Evolutionary conservation across 1,139 yeast species (phyloP), one percentile per base, ranked within the genome.

Genomic region (Debaryomycetaceae sp.): DNA sequence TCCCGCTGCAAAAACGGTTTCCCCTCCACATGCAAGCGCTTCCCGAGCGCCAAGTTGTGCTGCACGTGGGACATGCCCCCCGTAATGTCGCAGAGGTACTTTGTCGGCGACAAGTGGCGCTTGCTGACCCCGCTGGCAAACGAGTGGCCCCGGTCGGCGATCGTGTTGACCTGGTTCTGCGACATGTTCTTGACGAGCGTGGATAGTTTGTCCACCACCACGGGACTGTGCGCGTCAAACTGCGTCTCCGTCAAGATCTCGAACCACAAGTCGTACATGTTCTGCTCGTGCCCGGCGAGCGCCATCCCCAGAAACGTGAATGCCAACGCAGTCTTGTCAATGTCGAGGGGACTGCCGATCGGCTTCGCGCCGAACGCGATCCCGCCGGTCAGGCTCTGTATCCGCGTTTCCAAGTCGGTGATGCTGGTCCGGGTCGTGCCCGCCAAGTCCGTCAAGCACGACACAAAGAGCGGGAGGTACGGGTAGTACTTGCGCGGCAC

Each of bases 101-200:
- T 74, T 13, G 75, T 63, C 1, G 72, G 58, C 1, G 85, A 72
- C 10, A 85, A 56, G 23, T 73, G 68, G 1, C 95, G 69, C 24
- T 72, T 62, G 4, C 94, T 77, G 40, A 61, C 73, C 4, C 76
- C 65, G 39, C 76, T 68, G 2, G 97, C 95, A 53, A 68, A 87
- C 2, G 79, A 63, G 47, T 90, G 97, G 1, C 99, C 99, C 29
- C 80, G 63, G 36, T 87, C 93, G 5, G 95, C 90, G 30, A 86
- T 70, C 8, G 68, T 62, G 42, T 86, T 77, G 40, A 86, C 61
- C 43, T 82, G 85, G 43, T 85, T 87, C 25, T 87, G 80, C 0
- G 83, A 80, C 47, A 78, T 54, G 30, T 77, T 71, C 42, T 79
- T 81, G 26, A 92, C 73, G 38, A 90, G 60, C 2, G 83, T 75